Evolutionary conservation across 2,329 filamentous ascomycete species (phyloP).

Genomic region (Grosmannia huntii): DNA sequence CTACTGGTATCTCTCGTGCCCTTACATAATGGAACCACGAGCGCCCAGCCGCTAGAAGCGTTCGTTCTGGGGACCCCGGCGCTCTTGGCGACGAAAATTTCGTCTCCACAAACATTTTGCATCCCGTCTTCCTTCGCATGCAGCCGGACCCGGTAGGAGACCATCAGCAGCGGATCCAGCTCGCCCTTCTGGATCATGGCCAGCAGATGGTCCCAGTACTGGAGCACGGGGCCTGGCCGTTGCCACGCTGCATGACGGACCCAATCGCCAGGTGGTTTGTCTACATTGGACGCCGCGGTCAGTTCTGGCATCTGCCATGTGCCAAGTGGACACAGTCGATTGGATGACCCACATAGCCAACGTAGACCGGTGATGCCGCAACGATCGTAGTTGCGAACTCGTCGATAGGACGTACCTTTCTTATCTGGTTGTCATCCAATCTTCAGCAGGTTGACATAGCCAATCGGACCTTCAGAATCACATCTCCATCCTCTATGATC

Average conservation of each 20-base stretch:
- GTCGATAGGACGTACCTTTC: conserved; percentile 44
- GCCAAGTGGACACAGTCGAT: neutral
- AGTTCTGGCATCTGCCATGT: neutral
- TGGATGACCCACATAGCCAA: conserved; percentile 37
- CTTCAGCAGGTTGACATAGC: conserved; percentile 67
- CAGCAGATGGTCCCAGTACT: conserved; percentile 73
- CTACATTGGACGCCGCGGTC: conserved; percentile 19
- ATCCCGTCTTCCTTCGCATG: conserved; percentile 48
- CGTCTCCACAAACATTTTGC: conserved; percentile 65
- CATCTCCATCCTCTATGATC: conserved; percentile 60
- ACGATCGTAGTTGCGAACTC: conserved; percentile 60
- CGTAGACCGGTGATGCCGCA: conserved; percentile 65
- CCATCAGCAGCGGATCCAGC: conserved; percentile 47
- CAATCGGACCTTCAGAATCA: conserved; percentile 67
- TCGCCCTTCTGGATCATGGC: conserved; percentile 51
- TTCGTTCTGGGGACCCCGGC: conserved; percentile 24
- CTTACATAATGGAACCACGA: too few species aligned
- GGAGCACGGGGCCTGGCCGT: conserved; percentile 62
- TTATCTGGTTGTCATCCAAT: conserved; percentile 78
- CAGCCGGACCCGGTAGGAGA: too few species aligned
- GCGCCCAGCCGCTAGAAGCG: neutral
- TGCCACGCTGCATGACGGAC: conserved; percentile 69
- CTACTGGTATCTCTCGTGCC: too few species aligned
- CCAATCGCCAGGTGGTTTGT: conserved; percentile 78
- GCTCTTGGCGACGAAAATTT: conserved; percentile 38